Base-by-base conservation (phyloP, 345 rosid genomes). In the Mangifera indica region DNA sequence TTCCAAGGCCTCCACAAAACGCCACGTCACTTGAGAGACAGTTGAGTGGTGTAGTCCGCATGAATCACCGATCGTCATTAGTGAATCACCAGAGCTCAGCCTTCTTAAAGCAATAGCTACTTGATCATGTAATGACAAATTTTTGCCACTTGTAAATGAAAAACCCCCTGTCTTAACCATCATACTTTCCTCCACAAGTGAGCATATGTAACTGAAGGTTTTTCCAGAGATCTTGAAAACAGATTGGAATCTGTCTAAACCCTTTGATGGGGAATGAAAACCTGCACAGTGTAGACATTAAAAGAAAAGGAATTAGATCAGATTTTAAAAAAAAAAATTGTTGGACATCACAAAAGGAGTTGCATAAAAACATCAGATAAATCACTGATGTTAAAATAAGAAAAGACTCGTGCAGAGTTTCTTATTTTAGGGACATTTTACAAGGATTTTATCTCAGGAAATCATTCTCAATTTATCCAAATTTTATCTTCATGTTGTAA, bases 1-100 rank as follows among this genome's bases (percentile, higher is more conserved):
- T 81, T 86, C 93, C 86, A 86, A 76, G 42, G 93, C 76, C 75
- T 86, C 85, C 8, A 88, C 85, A 65, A 88, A 86, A 45, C 87
- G 89, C 89, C 90, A 88, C 18, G 89, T 88, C 46, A 85, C 83
- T 80, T 88, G 88, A 34, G 84, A 81, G 63, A 88, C 90, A 13
- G 84, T 88, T 10, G 87, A 83, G 78, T 84, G 90, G 72, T 72
- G 85, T 69, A 88, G 73, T 29, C 93, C 87, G 14, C 87, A 82
- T 0, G 79, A 77, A 67, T 88, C 87, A 11, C 87, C 93, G 67
- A 85, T 76, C 0, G 75, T 63, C 61, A 81, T 80, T 2, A 86
- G 74, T 12, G 93, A 86, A 9, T 80, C 85, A 17, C 90, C 89
- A 5, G 90, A 84, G 75, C 86, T 78, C 26, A 84, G 69, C 80